A percentile compares a stretch with the other conserved stretches of the same genome.
Evolutionary conservation across 78 protist species (phyloP).

Genomic region (Protostelium mycophagum): DNA sequence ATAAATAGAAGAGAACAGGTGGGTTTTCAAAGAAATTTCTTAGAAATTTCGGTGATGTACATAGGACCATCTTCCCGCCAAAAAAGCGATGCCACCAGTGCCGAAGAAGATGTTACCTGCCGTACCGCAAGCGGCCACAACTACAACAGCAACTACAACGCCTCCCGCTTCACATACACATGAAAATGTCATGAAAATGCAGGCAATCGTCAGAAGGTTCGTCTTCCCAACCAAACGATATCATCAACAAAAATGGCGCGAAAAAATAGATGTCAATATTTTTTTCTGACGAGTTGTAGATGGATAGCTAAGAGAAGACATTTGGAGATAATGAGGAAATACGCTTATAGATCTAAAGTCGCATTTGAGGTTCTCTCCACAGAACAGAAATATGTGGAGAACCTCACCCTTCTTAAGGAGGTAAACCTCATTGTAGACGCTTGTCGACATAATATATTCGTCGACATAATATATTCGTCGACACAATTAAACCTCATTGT

Average conservation of each 20-base stretch:
- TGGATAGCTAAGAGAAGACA: neutral
- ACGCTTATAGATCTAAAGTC: neutral
- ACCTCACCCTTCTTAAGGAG: neutral
- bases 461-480: no score
- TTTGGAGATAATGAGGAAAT: neutral
- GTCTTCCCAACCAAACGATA: no score
- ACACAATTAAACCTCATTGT: no score
- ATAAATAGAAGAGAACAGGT: neutral
- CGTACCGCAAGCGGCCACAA: no score
- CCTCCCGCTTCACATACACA: neutral
- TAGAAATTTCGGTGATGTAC: neutral
- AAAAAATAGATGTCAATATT: neutral
- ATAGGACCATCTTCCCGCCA: neutral
- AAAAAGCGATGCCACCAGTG: neutral
- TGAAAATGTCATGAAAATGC: neutral
- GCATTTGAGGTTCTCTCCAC: neutral
- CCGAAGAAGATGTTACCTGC: neutral
- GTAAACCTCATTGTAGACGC: no score
- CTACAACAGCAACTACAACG: no score
- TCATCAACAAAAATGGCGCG: neutral
- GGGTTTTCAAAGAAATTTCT: neutral
- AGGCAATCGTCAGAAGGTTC: neutral
- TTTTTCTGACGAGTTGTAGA: neutral
- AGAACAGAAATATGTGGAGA: neutral
- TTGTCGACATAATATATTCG: no score